A percentile compares a stretch with the other conserved stretches of the same genome.
These are phyloP conservation scores for Sporobolus alterniflorus DNA, from an alignment of 202 grass and related monocot species.

Conservation along the genomic window DNA sequence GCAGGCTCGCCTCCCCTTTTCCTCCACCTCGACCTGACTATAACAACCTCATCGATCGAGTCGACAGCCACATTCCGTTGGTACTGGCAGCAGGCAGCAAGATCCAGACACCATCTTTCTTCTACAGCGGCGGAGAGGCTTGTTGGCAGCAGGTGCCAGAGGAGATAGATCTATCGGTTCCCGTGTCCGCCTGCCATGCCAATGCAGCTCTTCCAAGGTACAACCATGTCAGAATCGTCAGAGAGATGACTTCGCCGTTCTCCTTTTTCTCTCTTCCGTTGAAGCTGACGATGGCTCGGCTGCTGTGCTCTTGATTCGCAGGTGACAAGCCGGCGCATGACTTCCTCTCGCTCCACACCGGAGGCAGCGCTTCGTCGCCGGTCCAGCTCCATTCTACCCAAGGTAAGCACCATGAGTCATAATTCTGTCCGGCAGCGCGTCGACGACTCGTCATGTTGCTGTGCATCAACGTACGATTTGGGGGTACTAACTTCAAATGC, in stretches of 20 bases:
- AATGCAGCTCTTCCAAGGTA: slow-evolving; percentile 69
- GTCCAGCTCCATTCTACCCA: slow-evolving; percentile 50
- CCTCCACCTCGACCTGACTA: slow-evolving; percentile 27
- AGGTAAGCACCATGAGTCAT: slow-evolving; percentile 48
- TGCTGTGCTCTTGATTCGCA: slow-evolving; percentile 27
- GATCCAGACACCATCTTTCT: slow-evolving; percentile 57
- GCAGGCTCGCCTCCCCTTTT: not conserved
- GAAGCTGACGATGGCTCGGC: not conserved
- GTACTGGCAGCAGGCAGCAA: slow-evolving; percentile 36
- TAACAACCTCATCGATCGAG: slow-evolving; percentile 41
- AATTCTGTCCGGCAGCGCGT: not conserved
- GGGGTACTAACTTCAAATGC: not conserved
- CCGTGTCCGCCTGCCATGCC: not conserved
- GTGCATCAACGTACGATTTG: not conserved
- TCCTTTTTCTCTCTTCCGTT: not conserved
- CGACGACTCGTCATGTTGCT: too few relatives aligned
- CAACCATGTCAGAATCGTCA: not conserved
- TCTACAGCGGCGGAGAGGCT: slow-evolving; percentile 12
- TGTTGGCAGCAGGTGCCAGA: slow-evolving; percentile 35
- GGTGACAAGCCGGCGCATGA: slow-evolving; percentile 81
- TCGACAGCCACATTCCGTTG: slow-evolving; percentile 47
- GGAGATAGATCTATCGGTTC: slow-evolving; percentile 24
- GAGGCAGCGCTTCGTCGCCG: slow-evolving; percentile 59
- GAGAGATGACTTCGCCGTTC: not conserved
- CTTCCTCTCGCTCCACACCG: slow-evolving; percentile 88